Base-by-base conservation (phyloP, 2,329 filamentous ascomycete genomes). In the Chaetomium olivaceum region DNA sequence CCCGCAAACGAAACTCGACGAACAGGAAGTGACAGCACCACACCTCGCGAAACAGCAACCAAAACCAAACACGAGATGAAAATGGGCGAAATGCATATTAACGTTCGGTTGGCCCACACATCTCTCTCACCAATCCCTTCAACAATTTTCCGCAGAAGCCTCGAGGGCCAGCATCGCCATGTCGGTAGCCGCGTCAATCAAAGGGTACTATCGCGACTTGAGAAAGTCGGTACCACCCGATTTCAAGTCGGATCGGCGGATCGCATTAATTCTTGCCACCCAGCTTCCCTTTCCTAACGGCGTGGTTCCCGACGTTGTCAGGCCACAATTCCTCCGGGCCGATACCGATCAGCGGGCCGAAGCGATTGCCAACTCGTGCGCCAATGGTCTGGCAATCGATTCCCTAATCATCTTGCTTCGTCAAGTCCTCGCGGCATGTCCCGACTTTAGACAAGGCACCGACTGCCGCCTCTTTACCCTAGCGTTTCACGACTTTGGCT, bases 391-490 rank as follows among this genome's bases (percentile, higher is more conserved):
- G 4, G 57, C 57, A 4, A 31, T 59, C 57, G 57, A 59, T 39
- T 59, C 57, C 7, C 39, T 59, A 7, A 11, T 59, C 43, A 59
- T 59, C 39, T 9, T 59, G 25, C 23, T 59, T 12, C 57, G 57
- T 7, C 39, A 33, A 4, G 1, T 31, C 9, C 25, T 59, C 8
- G 36, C 57, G 23, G 25, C 48, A 14, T 21, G 25, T 12, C 39
- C 48, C 39, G 25, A 31, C 8, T n/a, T n/a, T 14, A 1, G 9
- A 4, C 3, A 21, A 27, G n/a, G 25, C n/a, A 4, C 2, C 0
- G 39, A 59, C 11, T 19, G 12, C 12, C 23, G 3, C 25, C 57
- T 59, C 39, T 59, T n/a, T 11, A 23, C 27, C 16, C 11, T 59
- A 16, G 57, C 57, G 14, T 23, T 50, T 11, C 57, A 59, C 57